Base-by-base conservation (phyloP, 805 yeast species). In the Saturnispora sekii region DNA sequence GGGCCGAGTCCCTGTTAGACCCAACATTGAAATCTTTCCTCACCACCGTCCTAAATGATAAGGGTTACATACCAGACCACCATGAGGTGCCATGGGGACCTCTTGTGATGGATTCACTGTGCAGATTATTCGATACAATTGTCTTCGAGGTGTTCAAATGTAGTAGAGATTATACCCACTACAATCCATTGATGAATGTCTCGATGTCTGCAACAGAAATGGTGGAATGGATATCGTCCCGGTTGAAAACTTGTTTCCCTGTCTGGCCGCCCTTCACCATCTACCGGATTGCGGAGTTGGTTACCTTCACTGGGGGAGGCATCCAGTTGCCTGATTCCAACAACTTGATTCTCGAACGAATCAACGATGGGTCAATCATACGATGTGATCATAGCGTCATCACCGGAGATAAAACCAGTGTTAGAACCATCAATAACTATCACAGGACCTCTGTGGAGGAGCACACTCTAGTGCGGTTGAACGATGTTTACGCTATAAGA, bases 181-280 rank as follows among this genome's bases (percentile, higher is more conserved):
- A 21, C 32, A 34, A 38, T 34, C 43, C 46, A 8, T 38, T 21
- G 18, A 15, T n/a, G 28, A 38, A 34, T 11, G 32, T 11, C 6
- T 26, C 41, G 8, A 43, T 37, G 10, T 37, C 41, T 6, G 38
- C 21, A 12, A 21, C 26, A 10, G 31, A 43, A 21, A 36, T 43
- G 41, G 12, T 43, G 7, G 34, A 15, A 15, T 28, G 31, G n/a
- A 26, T 43, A 6, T 15, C 15, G 5, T 10, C 4, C 5, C 34
- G 38, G 10, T 15, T 43, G 10, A 14, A 21, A 14, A 21, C 34
- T 5, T 17, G 31, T 6, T 43, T 43, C 18, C 6, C 16, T 6
- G n/a, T 4, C 7, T 33, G 32, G 12, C 46, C 46, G 8, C 46
- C 46, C 15, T 43, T 38, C 15, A 43, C 46, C 3, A 38, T 43